These are phyloP conservation scores for Monocercomonoides exilis DNA, from an alignment of 78 protist genomes.

Conservation along the genomic window DNA sequence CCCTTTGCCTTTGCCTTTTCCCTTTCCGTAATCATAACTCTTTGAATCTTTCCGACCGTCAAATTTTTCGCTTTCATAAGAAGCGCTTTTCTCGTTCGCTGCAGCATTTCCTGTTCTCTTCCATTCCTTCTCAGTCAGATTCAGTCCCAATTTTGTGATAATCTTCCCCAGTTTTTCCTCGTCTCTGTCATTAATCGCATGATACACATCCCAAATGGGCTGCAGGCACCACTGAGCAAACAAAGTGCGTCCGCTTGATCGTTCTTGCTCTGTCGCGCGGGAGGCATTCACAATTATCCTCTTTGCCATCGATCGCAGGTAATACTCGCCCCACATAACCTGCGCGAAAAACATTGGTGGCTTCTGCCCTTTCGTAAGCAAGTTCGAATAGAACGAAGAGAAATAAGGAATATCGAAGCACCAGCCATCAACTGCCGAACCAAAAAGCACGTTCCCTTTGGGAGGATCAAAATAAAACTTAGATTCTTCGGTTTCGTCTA, in stretches of 20 bases:
- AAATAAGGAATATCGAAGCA: conserved; percentile 42
- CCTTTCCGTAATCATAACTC: no score
- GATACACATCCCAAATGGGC: conserved; percentile 62
- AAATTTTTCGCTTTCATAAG: no score
- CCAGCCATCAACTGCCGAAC: conserved; percentile 80
- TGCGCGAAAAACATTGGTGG: background rate
- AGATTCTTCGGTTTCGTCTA: background rate
- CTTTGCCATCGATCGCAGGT: conserved; percentile 22
- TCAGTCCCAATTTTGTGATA: no score
- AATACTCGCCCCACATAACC: conserved; percentile 87
- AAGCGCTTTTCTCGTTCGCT: no score
- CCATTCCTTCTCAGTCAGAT: no score
- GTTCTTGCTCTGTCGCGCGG: background rate
- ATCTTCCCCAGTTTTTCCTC: conserved; percentile 38
- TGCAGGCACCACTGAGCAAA: conserved; percentile 74
- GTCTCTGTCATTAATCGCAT: conserved; percentile 25
- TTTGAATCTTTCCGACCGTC: no score
- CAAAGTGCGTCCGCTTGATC: conserved; percentile 14
- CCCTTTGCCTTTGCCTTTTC: no score
- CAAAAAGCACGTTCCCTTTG: conserved; percentile 86
- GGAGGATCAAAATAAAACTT: conserved; percentile 63
- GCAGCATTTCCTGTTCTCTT: no score
- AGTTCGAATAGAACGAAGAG: background rate
- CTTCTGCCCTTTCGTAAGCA: background rate
- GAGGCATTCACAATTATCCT: background rate